These are phyloP conservation scores for Fraxinus velutina DNA, from an alignment of 305 asterid species.

Conservation along the genomic window DNA sequence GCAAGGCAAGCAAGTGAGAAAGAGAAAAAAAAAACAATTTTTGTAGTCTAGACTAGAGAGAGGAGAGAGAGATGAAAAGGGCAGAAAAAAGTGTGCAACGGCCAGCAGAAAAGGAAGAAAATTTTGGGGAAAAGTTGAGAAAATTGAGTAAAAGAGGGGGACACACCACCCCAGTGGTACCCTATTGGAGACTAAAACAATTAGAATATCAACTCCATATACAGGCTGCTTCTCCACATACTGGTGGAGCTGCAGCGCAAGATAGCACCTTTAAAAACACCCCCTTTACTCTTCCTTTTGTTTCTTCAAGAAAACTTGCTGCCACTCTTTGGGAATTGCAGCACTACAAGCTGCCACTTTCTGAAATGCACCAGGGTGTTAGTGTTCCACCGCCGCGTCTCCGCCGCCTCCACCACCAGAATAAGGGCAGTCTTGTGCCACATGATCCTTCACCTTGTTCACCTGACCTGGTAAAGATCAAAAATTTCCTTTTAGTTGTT, in stretches of 20 bases:
- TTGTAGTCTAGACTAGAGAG: not conserved
- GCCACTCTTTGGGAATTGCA: conserved; percentile 78
- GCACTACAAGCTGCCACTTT: conserved; percentile 48
- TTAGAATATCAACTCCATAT: conserved; percentile 1
- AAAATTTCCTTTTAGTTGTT: not conserved
- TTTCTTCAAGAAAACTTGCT: conserved; percentile 85
- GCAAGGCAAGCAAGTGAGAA: conserved; percentile 31
- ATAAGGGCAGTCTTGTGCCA: conserved; percentile 33
- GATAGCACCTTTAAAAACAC: conserved; percentile 15
- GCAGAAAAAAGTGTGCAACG: conserved; percentile 49
- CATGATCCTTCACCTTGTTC: conserved; percentile 69
- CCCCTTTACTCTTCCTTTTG: conserved; percentile 37
- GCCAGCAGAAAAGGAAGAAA: conserved; percentile 66
- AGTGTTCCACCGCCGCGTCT: conserved; percentile 45
- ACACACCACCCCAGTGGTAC: conserved; percentile 66
- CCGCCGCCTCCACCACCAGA: conserved; percentile 63
- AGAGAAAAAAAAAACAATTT: conserved; percentile 14
- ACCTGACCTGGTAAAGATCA: conserved; percentile 57
- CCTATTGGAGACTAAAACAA: conserved; percentile 55
- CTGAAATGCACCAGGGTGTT: conserved; percentile 58
- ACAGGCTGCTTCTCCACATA: conserved; percentile 11
- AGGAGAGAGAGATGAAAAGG: conserved; percentile 38
- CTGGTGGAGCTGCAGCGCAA: conserved; percentile 16
- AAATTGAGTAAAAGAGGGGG: conserved; percentile 76
- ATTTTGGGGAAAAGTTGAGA: conserved; percentile 81